Evolutionary conservation across 31 red algal genomes (phyloP).

Genomic region (Odonthalia washingtoniensis): DNA sequence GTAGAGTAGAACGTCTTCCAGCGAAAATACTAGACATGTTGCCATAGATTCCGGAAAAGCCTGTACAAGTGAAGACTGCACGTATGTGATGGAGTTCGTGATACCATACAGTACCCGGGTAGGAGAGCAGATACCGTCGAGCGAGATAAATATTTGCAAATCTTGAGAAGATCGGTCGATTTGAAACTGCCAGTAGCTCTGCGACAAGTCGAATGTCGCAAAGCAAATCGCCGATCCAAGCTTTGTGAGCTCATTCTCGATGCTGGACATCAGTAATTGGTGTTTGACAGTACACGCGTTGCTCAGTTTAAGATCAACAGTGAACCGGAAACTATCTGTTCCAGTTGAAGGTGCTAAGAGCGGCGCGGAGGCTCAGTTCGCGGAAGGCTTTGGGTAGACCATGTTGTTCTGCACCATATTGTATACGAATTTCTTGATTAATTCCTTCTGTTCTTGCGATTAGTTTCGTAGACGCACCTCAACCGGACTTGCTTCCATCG

Average conservation of each 20-base stretch:
- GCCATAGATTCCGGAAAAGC: background rate
- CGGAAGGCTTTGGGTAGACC: background rate
- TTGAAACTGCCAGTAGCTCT: background rate
- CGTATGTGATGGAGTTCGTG: conserved; percentile 12
- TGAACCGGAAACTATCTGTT: background rate
- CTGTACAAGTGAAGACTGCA: background rate
- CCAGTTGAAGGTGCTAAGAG: background rate
- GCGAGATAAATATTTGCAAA: no score
- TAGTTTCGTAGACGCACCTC: background rate
- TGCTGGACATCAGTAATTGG: no score
- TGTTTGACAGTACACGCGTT: no score
- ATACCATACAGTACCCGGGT: conserved; percentile 8
- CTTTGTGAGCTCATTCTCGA: no score
- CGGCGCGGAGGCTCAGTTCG: background rate
- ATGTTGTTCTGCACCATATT: background rate
- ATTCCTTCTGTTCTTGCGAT: background rate
- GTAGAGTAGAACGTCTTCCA: conserved; percentile 17
- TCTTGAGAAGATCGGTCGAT: no score
- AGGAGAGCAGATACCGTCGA: no score
- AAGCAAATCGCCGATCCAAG: no score
- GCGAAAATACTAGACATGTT: background rate
- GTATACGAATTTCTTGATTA: background rate
- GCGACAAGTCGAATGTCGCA: no score
- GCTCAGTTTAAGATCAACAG: background rate
- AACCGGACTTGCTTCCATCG: background rate